Evolutionary conservation across 2,329 filamentous ascomycete species (phyloP).

Genomic region (Cladorrhinum sp.): DNA sequence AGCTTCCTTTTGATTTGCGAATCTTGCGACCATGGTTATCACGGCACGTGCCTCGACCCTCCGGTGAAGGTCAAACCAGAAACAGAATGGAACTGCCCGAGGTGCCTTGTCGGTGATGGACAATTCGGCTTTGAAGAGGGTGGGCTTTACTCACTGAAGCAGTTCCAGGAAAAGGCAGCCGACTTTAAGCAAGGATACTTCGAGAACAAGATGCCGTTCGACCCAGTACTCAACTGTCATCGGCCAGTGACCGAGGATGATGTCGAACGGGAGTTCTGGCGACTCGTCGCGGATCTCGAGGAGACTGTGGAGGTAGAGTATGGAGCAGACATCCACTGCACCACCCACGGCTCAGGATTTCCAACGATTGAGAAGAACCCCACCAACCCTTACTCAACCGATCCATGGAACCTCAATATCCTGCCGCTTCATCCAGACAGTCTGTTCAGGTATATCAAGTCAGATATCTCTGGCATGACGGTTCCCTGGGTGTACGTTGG

Average conservation of each 20-base stretch:
- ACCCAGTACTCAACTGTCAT: conserved; percentile 76
- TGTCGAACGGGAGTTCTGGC: conserved; percentile 95
- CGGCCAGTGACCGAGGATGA: conserved; percentile 88
- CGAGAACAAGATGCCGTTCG: conserved; percentile 82
- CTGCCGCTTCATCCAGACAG: conserved; percentile 88
- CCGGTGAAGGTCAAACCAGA: conserved; percentile 74
- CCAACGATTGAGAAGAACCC: conserved; percentile 91
- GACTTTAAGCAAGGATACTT: conserved; percentile 96
- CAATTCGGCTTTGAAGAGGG: conserved; percentile 98
- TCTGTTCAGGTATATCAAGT: conserved; percentile 94
- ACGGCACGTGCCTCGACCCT: conserved; percentile 85
- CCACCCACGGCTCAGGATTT: conserved; percentile 95
- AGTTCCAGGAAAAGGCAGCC: conserved; percentile 94
- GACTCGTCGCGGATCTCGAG: conserved; percentile 86
- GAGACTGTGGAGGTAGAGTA: conserved; percentile 98
- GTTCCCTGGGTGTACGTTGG: conserved; percentile 99
- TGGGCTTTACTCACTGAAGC: conserved; percentile 87
- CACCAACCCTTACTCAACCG: conserved; percentile 77
- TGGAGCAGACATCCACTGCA: conserved; percentile 95
- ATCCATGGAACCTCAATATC: conserved; percentile 95
- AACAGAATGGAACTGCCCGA: conserved; percentile 91
- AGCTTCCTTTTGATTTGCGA: conserved; percentile 77
- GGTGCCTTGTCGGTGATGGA: conserved; percentile 91
- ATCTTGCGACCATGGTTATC: conserved; percentile 84
- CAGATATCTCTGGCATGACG: conserved; percentile 98